phyloP scores from a whole-genome alignment of 805 yeast species.

The Millerozyma miso region DNA sequence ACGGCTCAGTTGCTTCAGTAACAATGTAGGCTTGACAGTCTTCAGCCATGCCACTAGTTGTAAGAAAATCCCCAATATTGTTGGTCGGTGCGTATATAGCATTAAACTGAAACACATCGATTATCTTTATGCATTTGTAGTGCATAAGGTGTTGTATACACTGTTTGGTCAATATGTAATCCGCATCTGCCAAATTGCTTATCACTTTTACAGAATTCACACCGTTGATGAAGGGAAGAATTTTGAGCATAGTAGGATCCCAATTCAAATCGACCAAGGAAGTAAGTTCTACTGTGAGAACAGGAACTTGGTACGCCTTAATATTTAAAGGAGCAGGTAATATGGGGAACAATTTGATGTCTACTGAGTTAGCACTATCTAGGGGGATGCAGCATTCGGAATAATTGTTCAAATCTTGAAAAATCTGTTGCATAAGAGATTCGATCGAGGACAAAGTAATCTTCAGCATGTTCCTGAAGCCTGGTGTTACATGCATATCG shows the following conservation, averaged over 20 bases:
- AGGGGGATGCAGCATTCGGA: constrained; percentile 95
- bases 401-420: constrained; percentile 89
- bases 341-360: constrained; percentile 91
- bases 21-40: constrained; percentile 85
- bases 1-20: constrained; percentile 15
- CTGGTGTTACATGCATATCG: constrained; percentile 22
- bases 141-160: constrained; percentile 90
- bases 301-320: constrained; percentile 82
- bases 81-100: constrained; percentile 90
- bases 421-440: constrained; percentile 82
- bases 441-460: constrained; percentile 48
- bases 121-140: constrained; percentile 76
- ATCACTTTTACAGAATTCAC: constrained; percentile 76
- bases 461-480: constrained; percentile 29
- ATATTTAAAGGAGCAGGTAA: constrained; percentile 75
- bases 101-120: constrained; percentile 85
- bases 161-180: constrained; percentile 69
- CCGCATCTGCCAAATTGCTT: constrained; percentile 76
- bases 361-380: constrained; percentile 83
- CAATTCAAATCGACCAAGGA: constrained; percentile 82
- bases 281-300: constrained; percentile 74
- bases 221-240: constrained; percentile 84
- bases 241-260: constrained; percentile 95
- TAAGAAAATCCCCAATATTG: constrained; percentile 61
- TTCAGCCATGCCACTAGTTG: constrained; percentile 57